These are phyloP conservation scores for Chrysophaeum taylorii DNA, from an alignment of 352 stramenopile species.

Conservation along the genomic window DNA sequence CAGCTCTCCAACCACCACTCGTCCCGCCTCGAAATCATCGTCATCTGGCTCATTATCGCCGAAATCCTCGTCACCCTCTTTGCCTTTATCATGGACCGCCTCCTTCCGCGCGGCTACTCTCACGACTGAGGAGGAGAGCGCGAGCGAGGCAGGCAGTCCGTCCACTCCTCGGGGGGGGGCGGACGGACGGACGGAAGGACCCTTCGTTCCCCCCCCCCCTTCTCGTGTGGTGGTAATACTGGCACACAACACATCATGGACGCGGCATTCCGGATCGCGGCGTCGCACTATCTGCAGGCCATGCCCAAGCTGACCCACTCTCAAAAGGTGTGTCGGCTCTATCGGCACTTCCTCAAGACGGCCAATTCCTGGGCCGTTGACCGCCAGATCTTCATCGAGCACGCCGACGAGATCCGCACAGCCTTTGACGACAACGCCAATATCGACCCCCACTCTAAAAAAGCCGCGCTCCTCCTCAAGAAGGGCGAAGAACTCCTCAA, in stretches of 20 bases:
- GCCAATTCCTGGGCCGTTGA: constrained; percentile 77
- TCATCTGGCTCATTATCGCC: constrained; percentile 80
- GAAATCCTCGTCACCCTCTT: constrained; percentile 57
- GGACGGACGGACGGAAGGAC: too few relatives aligned
- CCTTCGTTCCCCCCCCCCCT: too few relatives aligned
- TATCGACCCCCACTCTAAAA: constrained; percentile 29
- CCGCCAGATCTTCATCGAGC: constrained; percentile 72
- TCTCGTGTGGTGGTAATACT: too few relatives aligned
- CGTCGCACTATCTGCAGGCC: constrained; percentile 42
- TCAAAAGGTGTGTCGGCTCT: constrained; percentile 62
- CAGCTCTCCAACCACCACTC: constrained; percentile 75
- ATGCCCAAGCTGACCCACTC: constrained; percentile 42
- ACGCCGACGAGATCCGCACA: constrained; percentile 53
- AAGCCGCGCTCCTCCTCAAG: constrained; percentile 36
- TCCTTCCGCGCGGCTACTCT: neutral
- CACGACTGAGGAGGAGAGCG: neutral
- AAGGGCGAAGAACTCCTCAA: constrained; percentile 81
- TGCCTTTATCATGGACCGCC: neutral
- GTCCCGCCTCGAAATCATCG: constrained; percentile 78
- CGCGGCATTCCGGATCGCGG: constrained; percentile 38
- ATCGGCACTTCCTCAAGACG: constrained; percentile 84
- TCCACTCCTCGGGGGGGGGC: too few relatives aligned
- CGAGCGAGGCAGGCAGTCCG: too few relatives aligned
- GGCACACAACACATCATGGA: too few relatives aligned
- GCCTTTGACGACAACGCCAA: constrained; percentile 73